Evolutionary conservation across 73 alveolate genomes (phyloP).

Genomic region (Stentor coeruleus): DNA sequence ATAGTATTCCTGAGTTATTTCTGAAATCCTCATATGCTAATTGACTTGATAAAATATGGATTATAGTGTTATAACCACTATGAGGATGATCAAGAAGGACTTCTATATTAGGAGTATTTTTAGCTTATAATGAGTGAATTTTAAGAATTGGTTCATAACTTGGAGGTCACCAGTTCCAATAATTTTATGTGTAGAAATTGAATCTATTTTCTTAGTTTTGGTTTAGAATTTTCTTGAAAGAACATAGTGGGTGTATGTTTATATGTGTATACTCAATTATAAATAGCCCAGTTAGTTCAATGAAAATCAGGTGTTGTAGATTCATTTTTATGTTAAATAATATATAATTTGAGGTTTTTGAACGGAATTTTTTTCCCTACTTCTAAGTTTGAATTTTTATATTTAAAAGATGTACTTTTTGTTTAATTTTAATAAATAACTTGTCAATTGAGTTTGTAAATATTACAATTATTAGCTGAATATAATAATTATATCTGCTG

Average conservation of each 20-base stretch:
- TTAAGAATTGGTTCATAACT: slow-evolving; percentile 61
- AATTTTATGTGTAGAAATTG: not conserved
- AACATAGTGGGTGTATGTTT: not conserved
- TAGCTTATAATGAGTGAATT: slow-evolving; percentile 52
- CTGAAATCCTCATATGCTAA: slow-evolving; percentile 67
- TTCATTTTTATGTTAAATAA: too few relatives aligned
- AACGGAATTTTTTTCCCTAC: too few relatives aligned
- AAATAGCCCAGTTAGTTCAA: too few relatives aligned
- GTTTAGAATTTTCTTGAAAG: not conserved
- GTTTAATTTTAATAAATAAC: too few relatives aligned
- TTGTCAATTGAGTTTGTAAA: too few relatives aligned
- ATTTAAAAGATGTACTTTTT: too few relatives aligned
- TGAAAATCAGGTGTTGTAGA: too few relatives aligned
- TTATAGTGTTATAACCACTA: slow-evolving; percentile 74
- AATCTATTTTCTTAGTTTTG: not conserved
- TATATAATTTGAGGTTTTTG: too few relatives aligned
- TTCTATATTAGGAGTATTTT: slow-evolving; percentile 54
- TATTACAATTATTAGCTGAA: too few relatives aligned
- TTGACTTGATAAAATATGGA: slow-evolving; percentile 56
- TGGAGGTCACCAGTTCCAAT: slow-evolving; percentile 41
- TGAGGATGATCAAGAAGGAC: slow-evolving; percentile 87
- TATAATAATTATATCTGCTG: too few relatives aligned
- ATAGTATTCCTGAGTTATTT: slow-evolving; percentile 52
- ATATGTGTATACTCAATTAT: slow-evolving; percentile 6
- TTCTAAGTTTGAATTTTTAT: too few relatives aligned